Evolutionary conservation across 2,329 filamentous ascomycete species (phyloP).

Genomic region (Sporothrix brunneoviolacea): DNA sequence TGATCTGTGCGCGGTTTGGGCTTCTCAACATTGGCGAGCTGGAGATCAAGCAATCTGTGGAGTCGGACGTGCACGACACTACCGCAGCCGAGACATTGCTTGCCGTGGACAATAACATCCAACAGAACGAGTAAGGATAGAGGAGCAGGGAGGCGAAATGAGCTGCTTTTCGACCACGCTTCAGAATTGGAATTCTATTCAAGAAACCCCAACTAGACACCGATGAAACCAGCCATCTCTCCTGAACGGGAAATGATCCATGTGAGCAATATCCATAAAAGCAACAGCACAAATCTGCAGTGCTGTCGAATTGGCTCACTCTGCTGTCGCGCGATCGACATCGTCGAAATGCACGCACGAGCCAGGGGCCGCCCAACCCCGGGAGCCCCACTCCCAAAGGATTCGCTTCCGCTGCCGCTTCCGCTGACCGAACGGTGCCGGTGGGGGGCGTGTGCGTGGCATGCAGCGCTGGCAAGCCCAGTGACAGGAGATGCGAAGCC

Average conservation of each 20-base stretch:
- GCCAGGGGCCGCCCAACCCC: too few relatives aligned
- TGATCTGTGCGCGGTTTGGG: constrained; percentile 39
- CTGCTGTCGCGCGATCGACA: too few relatives aligned
- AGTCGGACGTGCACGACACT: not conserved
- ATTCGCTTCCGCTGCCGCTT: constrained; percentile 8
- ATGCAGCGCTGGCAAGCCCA: not conserved
- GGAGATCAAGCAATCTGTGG: constrained; percentile 12
- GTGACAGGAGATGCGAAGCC: not conserved
- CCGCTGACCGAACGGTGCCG: constrained; percentile 7
- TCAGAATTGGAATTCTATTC: too few relatives aligned
- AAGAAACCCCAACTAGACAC: constrained; percentile 2
- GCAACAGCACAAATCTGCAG: too few relatives aligned
- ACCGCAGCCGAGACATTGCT: not conserved
- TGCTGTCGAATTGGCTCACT: too few relatives aligned
- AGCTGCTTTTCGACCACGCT: too few relatives aligned
- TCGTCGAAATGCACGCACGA: not conserved
- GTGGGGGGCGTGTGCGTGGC: not conserved
- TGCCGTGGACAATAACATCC: not conserved
- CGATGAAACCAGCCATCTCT: not conserved
- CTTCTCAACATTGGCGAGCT: constrained; percentile 29
- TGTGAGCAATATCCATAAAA: constrained; percentile 1
- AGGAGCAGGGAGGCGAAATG: too few relatives aligned
- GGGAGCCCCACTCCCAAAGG: not conserved
- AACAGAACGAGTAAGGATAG: too few relatives aligned
- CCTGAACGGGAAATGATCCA: constrained; percentile 1